Conservation (phyloP, 2,329 filamentous ascomycete genomes). For the Cryphonectria carpinicola region DNA sequence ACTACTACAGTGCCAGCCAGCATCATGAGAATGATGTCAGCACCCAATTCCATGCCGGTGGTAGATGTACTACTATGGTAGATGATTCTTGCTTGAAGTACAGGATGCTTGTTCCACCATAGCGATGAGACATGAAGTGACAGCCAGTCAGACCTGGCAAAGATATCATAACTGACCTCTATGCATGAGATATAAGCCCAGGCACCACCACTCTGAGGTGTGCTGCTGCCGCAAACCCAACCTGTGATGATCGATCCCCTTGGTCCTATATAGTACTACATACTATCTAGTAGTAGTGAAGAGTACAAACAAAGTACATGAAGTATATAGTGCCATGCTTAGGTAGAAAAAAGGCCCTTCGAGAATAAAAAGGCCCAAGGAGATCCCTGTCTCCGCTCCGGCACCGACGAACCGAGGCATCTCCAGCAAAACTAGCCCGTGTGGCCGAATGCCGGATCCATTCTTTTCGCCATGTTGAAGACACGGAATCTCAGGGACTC, state of each 20-base stretch:
- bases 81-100: not conserved
- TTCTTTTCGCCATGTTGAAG: not conserved
- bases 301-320: not conserved
- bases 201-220: not conserved
- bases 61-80: not conserved
- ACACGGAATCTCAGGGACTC: not conserved
- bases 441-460: constrained; percentile 9
- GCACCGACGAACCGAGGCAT: constrained; percentile 23
- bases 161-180: not conserved
- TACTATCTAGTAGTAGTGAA: not conserved
- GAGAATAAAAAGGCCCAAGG: not conserved
- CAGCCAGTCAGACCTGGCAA: too few species aligned
- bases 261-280: too few species aligned
- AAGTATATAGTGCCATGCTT: too few species aligned
- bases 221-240: not conserved
- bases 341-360: too few species aligned
- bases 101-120: not conserved
- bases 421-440: constrained; percentile 13
- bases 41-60: not conserved
- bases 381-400: constrained; percentile 9
- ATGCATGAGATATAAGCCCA: not conserved
- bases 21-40: not conserved
- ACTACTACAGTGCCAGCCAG: too few species aligned
- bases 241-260: not conserved
- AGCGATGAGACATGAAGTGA: not conserved